Evolutionary conservation across 73 alveolate genomes (phyloP).

Genomic region (Tetrahymena elliotti): DNA sequence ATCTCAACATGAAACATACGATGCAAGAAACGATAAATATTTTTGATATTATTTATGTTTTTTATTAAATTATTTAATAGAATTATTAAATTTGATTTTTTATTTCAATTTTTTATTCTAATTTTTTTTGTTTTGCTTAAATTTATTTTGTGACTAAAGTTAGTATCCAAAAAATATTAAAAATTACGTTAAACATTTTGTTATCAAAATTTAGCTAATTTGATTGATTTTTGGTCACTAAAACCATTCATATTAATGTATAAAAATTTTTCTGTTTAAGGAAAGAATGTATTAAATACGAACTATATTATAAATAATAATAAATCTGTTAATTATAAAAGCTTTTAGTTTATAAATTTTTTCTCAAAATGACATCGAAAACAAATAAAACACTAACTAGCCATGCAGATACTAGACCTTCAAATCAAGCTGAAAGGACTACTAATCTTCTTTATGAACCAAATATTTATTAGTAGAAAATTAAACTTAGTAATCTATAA

Average conservation of each 20-base stretch:
- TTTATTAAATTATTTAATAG: too few relatives aligned
- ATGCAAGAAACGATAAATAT: too few relatives aligned
- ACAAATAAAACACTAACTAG: neutral
- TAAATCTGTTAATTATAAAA: neutral
- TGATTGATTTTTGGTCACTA: neutral
- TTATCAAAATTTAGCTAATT: neutral
- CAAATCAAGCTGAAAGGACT: neutral
- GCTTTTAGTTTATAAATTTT: too few relatives aligned
- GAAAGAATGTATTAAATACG: neutral
- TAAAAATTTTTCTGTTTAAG: neutral
- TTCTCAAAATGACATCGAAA: neutral
- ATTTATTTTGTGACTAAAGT: too few relatives aligned
- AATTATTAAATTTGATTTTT: too few relatives aligned
- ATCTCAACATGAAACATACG: too few relatives aligned
- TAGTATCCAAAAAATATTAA: neutral
- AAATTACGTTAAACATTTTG: too few relatives aligned
- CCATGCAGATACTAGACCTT: neutral
- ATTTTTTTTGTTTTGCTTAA: too few relatives aligned
- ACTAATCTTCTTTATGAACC: neutral
- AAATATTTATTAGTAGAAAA: neutral
- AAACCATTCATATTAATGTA: neutral
- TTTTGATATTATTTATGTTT: too few relatives aligned
- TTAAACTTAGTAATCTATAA: neutral
- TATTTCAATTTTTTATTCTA: too few relatives aligned
- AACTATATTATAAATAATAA: too few relatives aligned